Evolutionary conservation across 1,139 yeast genomes (phyloP).

Genomic region (Taiozyma onychis): DNA sequence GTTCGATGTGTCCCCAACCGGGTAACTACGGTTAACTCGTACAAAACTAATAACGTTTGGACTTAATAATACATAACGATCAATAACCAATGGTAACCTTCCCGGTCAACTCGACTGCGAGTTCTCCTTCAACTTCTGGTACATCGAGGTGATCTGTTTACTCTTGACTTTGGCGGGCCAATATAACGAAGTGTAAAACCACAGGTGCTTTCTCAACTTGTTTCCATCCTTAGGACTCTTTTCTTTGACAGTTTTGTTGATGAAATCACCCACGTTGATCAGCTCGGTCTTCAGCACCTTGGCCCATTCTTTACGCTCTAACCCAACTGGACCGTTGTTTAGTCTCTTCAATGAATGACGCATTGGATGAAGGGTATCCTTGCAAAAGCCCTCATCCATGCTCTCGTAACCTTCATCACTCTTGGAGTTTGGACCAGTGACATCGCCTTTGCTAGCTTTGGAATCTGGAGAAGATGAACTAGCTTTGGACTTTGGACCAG

Average conservation of each 20-base stretch:
- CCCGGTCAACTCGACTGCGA: background rate
- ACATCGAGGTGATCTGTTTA: slow-evolving; percentile 77
- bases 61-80: background rate
- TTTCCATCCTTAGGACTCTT: slow-evolving; percentile 28
- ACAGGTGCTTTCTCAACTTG: slow-evolving; percentile 60
- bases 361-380: slow-evolving; percentile 62
- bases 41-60: too few relatives aligned
- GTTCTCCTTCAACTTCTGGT: slow-evolving; percentile 48
- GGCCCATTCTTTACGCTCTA: slow-evolving; percentile 86
- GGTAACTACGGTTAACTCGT: too few relatives aligned
- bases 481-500: slow-evolving; percentile 4
- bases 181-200: slow-evolving; percentile 86
- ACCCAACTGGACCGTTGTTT: slow-evolving; percentile 74
- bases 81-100: background rate
- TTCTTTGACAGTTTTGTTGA: slow-evolving; percentile 33
- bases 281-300: slow-evolving; percentile 66
- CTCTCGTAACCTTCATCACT: slow-evolving; percentile 62
- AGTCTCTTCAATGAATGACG: slow-evolving; percentile 67
- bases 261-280: slow-evolving; percentile 73
- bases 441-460: background rate
- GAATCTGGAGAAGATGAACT: slow-evolving; percentile 6
- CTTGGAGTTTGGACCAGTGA: slow-evolving; percentile 4
- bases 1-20: too few relatives aligned
- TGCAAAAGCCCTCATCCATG: slow-evolving; percentile 75
- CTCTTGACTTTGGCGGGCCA: slow-evolving; percentile 96